These are phyloP conservation scores for Dactylellina parvicollis DNA, from an alignment of 2,329 filamentous ascomycete species.

Conservation along the genomic window DNA sequence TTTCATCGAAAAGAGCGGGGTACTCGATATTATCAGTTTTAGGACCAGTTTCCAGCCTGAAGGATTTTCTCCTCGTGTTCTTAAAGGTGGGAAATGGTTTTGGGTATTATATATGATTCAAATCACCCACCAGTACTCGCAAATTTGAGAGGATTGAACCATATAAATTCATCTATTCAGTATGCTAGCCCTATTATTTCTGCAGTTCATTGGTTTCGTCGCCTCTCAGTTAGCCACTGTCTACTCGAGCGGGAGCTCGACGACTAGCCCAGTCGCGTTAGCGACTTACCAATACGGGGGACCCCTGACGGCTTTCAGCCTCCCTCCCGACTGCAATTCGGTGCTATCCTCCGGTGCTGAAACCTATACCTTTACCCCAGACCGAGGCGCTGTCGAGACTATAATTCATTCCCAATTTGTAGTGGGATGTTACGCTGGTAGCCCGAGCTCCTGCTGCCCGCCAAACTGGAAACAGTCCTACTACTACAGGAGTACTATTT, in stretches of 20 bases:
- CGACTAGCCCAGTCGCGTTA: neutral
- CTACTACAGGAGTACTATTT: neutral
- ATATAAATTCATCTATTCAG: too few relatives aligned
- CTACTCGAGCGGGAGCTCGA: neutral
- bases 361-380: neutral
- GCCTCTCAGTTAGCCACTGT: neutral
- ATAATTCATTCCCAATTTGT: neutral
- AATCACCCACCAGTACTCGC: too few relatives aligned
- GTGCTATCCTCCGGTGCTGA: neutral
- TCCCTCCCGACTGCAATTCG: neutral
- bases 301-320: neutral
- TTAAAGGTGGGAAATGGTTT: too few relatives aligned
- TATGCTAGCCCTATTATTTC: too few relatives aligned
- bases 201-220: too few relatives aligned
- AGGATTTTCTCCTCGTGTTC: too few relatives aligned
- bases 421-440: neutral
- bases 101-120: too few relatives aligned
- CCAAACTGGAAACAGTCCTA: neutral
- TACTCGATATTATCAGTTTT: too few relatives aligned
- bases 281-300: conserved; percentile 4
- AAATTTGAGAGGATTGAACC: too few relatives aligned
- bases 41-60: too few relatives aligned
- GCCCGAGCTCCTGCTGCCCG: conserved; percentile 1
- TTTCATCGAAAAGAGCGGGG: too few relatives aligned
- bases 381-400: neutral